Conservation (phyloP, 2,329 filamentous ascomycete genomes). For the Fusarium solani-melongenae region DNA sequence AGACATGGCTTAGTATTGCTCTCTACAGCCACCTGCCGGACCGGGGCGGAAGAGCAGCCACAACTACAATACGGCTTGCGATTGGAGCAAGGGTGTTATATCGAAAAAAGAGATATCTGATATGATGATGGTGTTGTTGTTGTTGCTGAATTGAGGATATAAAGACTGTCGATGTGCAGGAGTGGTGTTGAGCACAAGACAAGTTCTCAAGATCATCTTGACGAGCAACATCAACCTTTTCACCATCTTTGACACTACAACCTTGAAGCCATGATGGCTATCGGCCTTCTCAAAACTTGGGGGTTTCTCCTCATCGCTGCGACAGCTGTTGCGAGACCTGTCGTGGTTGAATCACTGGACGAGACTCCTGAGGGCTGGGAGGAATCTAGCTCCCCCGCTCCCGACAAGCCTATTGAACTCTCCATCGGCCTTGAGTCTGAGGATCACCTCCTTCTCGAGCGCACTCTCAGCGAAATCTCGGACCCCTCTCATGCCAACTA, state of each 20-base stretch:
- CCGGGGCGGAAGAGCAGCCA: conserved; percentile 18
- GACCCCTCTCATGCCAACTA: conserved; percentile 59
- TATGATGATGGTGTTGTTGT: background rate
- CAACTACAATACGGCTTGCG: background rate
- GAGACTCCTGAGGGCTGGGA: conserved; percentile 39
- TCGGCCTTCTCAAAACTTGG: conserved; percentile 7
- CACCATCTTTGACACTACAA: background rate
- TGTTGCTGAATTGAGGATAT: conserved; percentile 8
- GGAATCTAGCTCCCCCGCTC: conserved; percentile 22
- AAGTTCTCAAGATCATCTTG: conserved; percentile 1
- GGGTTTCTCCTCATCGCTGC: conserved; percentile 18
- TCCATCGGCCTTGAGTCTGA: conserved; percentile 46
- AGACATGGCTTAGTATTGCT: conserved; percentile 40
- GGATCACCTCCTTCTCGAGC: conserved; percentile 50
- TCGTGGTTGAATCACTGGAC: conserved; percentile 37
- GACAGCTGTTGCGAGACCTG: conserved; percentile 17
- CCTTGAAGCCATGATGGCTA: conserved; percentile 9
- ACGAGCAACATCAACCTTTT: background rate
- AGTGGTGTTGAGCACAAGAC: background rate
- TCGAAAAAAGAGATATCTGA: conserved; percentile 3
- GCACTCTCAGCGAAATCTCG: conserved; percentile 59
- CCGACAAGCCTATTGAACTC: conserved; percentile 40
- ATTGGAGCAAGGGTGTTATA: conserved; percentile 1
- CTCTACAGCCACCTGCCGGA: conserved; percentile 20
- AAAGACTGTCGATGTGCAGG: conserved; percentile 13